Evolutionary conservation across 2,329 filamentous ascomycete species (phyloP).

Genomic region (Ophiostoma novo-ulmi): DNA sequence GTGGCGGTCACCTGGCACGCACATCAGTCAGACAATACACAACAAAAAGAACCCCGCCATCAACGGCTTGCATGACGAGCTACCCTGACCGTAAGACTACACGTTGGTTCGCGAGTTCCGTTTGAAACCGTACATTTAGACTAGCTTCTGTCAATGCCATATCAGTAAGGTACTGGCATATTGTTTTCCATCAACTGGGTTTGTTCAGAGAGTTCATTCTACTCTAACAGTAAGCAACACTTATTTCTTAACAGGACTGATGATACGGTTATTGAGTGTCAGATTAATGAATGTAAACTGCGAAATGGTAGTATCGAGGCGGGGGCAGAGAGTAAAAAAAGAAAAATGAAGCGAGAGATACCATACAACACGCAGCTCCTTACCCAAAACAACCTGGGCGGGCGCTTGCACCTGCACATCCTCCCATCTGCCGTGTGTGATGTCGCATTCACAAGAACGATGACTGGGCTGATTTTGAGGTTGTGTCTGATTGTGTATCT

Average conservation of each 20-base stretch:
- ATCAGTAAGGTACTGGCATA: neutral
- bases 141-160: neutral
- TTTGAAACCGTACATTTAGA: neutral
- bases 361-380: neutral
- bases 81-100: neutral
- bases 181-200: neutral
- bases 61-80: constrained; percentile 7
- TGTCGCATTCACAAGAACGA: neutral
- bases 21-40: neutral
- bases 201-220: neutral
- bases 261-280: too few relatives aligned
- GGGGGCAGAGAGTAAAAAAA: neutral
- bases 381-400: neutral
- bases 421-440: constrained; percentile 9
- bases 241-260: too few relatives aligned
- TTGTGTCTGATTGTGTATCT: neutral
- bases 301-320: neutral
- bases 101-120: neutral
- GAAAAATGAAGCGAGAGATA: neutral
- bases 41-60: constrained; percentile 15
- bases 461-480: neutral
- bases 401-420: neutral
- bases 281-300: too few relatives aligned
- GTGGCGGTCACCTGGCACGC: constrained; percentile 6
- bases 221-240: neutral